Conservation (phyloP, 1,284 basidiomycete genomes). For the Sutorius eximius region DNA sequence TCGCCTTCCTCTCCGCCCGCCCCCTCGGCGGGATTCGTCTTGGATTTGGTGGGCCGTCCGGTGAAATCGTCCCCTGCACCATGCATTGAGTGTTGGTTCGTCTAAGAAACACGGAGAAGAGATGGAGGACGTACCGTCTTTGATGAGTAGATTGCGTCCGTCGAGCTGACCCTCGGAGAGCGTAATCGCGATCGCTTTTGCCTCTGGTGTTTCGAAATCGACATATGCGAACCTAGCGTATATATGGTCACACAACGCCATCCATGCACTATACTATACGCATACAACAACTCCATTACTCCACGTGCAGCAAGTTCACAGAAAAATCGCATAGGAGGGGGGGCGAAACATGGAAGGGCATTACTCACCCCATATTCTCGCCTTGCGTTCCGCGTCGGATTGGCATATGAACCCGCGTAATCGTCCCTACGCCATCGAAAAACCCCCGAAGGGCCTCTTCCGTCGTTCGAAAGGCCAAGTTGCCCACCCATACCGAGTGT, state of each 20-base stretch:
- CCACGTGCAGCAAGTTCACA: not conserved
- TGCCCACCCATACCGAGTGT: slow-evolving; percentile 94
- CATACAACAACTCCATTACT: not conserved
- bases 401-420: slow-evolving; percentile 76
- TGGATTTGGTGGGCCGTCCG: slow-evolving; percentile 52
- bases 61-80: slow-evolving; percentile 67
- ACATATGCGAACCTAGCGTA: slow-evolving; percentile 87
- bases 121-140: slow-evolving; percentile 64
- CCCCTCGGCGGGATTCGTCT: not conserved
- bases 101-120: slow-evolving; percentile 19
- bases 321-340: not conserved
- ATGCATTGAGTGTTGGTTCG: not conserved
- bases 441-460: slow-evolving; percentile 68
- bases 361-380: slow-evolving; percentile 66
- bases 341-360: not conserved
- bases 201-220: slow-evolving; percentile 82
- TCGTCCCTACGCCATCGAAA: slow-evolving; percentile 71
- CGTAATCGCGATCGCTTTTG: slow-evolving; percentile 73
- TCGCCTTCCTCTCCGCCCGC: slow-evolving; percentile 27
- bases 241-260: slow-evolving; percentile 3
- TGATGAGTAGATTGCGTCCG: slow-evolving; percentile 89
- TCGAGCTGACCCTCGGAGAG: slow-evolving; percentile 82
- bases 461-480: slow-evolving; percentile 90
- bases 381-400: slow-evolving; percentile 51
- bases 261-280: not conserved